Percentiles rank a stretch among this genome's conserved stretches.
Conservation (phyloP, 1,139 yeast genomes). For the Yamadazyma membranifaciens region DNA sequence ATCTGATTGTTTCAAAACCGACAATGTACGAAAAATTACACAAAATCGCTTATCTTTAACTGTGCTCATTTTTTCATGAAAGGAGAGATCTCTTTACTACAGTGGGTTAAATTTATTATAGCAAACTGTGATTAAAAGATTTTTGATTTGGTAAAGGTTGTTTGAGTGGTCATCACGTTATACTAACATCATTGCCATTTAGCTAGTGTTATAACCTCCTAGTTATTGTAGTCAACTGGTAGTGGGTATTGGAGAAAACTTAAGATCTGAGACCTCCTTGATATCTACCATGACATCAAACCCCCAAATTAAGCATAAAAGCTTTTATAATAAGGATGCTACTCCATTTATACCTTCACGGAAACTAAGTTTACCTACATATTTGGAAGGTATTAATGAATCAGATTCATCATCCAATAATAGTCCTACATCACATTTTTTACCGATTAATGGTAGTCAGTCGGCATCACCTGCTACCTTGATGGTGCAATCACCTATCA, state of each 20-base stretch:
- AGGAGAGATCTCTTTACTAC: not conserved
- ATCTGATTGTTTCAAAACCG: not conserved
- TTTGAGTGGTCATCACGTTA: not conserved
- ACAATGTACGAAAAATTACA: conserved; percentile 2
- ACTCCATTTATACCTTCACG: conserved; percentile 24
- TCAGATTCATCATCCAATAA: conserved; percentile 3
- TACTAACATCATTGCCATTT: not conserved
- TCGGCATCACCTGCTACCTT: not conserved
- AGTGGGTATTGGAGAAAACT: too few relatives aligned
- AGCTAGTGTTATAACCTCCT: too few relatives aligned
- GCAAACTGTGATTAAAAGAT: not conserved
- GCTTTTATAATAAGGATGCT: conserved; percentile 24
- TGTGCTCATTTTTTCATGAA: not conserved
- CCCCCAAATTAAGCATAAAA: not conserved
- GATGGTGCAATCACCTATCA: not conserved
- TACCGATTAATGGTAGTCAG: not conserved
- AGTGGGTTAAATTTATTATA: not conserved
- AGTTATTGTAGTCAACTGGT: too few relatives aligned
- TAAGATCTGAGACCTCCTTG: too few relatives aligned
- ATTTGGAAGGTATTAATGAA: conserved; percentile 1
- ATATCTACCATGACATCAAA: too few relatives aligned
- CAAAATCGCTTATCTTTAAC: conserved; percentile 6
- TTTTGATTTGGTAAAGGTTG: not conserved
- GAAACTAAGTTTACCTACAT: conserved; percentile 6
- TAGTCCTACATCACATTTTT: not conserved